A percentile compares a stretch with the other conserved stretches of the same genome.
phyloP scores from a whole-genome alignment of 371 early-diverging fungal species.

The Actinomortierella ambigua region DNA sequence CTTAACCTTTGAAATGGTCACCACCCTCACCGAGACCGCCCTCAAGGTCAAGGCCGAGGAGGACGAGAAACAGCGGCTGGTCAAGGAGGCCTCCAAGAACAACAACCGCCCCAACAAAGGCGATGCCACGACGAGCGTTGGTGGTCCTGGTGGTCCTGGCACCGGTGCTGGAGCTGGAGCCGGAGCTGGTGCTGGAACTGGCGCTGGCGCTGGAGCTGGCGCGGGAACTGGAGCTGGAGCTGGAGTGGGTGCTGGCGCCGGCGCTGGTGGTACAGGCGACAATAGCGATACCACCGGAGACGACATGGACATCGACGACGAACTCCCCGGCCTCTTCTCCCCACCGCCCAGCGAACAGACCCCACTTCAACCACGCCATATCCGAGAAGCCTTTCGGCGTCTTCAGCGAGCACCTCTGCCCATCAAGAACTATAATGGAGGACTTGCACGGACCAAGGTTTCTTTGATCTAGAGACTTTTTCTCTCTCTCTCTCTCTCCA shows the following conservation, averaged over 20 bases:
- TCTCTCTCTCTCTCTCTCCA: neutral
- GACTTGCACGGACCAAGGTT: conserved; percentile 75
- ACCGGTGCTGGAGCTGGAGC: conserved; percentile 7
- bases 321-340: conserved; percentile 72
- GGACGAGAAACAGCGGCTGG: conserved; percentile 47
- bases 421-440: conserved; percentile 77
- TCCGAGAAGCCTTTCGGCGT: conserved; percentile 89
- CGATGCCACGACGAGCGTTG: conserved; percentile 11
- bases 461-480: conserved; percentile 66
- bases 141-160: conserved; percentile 5
- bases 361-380: conserved; percentile 84
- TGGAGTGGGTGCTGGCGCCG: conserved; percentile 13
- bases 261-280: conserved; percentile 14
- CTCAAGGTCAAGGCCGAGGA: conserved; percentile 76
- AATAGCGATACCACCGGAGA: conserved; percentile 6
- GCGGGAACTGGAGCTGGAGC: conserved; percentile 3
- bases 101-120: conserved; percentile 16
- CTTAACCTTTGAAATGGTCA: conserved; percentile 96
- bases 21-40: conserved; percentile 86
- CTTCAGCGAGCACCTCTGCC: conserved; percentile 77
- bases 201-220: conserved; percentile 14
- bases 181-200: conserved; percentile 13
- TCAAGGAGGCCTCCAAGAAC: conserved; percentile 33
- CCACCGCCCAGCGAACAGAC: conserved; percentile 78
- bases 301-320: conserved; percentile 41